These are phyloP conservation scores for Magnusiomyces sp. DNA, from an alignment of 1,139 yeast genomes.

Conservation along the genomic window DNA sequence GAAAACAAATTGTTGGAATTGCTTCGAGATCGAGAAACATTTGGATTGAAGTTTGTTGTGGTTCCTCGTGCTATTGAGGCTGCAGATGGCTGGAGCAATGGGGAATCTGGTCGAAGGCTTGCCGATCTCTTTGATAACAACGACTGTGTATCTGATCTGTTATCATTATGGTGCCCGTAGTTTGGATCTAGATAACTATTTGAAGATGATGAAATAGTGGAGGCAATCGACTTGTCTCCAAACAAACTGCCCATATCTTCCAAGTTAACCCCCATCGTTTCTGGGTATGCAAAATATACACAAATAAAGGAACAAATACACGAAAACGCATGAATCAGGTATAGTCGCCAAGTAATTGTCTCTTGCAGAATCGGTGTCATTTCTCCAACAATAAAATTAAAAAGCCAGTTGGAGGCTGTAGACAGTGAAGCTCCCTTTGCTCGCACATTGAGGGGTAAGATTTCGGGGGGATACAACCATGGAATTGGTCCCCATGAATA, in stretches of 20 bases:
- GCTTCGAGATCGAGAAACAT: neutral
- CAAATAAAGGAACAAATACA: constrained; percentile 64
- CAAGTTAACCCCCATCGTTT: constrained; percentile 78
- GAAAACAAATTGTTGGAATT: neutral
- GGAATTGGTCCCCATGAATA: constrained; percentile 90
- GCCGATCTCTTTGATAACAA: constrained; percentile 7
- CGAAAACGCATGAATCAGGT: constrained; percentile 70
- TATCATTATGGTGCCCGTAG: constrained; percentile 20
- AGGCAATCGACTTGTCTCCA: constrained; percentile 46
- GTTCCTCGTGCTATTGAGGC: constrained; percentile 24
- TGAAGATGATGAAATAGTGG: constrained; percentile 21
- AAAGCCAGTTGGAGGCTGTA: constrained; percentile 93
- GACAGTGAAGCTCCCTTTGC: constrained; percentile 89
- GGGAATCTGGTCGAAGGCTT: constrained; percentile 15
- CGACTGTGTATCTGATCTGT: constrained; percentile 16
- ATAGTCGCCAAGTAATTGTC: constrained; percentile 66
- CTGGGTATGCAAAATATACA: constrained; percentile 70
- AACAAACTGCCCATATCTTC: constrained; percentile 85
- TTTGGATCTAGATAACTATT: neutral
- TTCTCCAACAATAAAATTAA: constrained; percentile 86
- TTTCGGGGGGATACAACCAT: constrained; percentile 86
- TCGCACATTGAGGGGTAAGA: constrained; percentile 77
- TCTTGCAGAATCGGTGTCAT: constrained; percentile 82
- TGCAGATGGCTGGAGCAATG: constrained; percentile 23
- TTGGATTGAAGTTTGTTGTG: neutral